phyloP scores from a whole-genome alignment of 2,329 filamentous ascomycete species.

The Grosmannia huntii region DNA sequence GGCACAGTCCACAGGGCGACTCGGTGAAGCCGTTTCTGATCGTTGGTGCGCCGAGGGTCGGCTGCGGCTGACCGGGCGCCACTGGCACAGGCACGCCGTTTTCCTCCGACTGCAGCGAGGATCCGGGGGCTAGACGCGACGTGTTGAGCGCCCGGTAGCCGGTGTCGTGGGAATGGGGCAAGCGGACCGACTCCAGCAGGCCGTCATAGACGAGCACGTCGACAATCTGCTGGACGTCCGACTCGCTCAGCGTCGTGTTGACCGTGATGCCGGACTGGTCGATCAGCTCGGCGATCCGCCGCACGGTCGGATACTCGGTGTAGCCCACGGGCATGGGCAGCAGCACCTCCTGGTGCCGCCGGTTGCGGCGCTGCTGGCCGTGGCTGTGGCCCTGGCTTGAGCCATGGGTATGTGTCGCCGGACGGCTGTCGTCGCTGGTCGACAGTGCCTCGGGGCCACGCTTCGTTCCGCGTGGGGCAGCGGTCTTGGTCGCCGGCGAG shows the following conservation, averaged over 20 bases:
- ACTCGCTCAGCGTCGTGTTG: slow-evolving; percentile 55
- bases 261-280: slow-evolving; percentile 57
- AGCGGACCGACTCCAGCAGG: slow-evolving; percentile 51
- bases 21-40: slow-evolving; percentile 67
- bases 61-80: slow-evolving; percentile 3
- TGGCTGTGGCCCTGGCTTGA: background rate
- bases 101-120: slow-evolving; percentile 16
- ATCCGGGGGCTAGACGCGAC: slow-evolving; percentile 27
- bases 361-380: slow-evolving; percentile 11
- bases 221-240: slow-evolving; percentile 73
- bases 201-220: slow-evolving; percentile 85
- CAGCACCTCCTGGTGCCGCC: slow-evolving; percentile 22
- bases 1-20: slow-evolving; percentile 80
- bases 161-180: slow-evolving; percentile 28
- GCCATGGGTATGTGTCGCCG: background rate
- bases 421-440: slow-evolving; percentile 14
- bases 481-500: background rate
- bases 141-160: slow-evolving; percentile 42
- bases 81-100: slow-evolving; percentile 8
- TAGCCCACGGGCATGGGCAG: slow-evolving; percentile 53
- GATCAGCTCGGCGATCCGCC: slow-evolving; percentile 64
- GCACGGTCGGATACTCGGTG: slow-evolving; percentile 66
- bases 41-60: slow-evolving; percentile 23
- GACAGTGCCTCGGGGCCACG: slow-evolving; percentile 35
- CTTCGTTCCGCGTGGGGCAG: slow-evolving; percentile 27